A percentile compares a stretch with the other conserved stretches of the same genome.
Conservation (phyloP, 2,329 filamentous ascomycete species). For the Scedosporium boydii region DNA sequence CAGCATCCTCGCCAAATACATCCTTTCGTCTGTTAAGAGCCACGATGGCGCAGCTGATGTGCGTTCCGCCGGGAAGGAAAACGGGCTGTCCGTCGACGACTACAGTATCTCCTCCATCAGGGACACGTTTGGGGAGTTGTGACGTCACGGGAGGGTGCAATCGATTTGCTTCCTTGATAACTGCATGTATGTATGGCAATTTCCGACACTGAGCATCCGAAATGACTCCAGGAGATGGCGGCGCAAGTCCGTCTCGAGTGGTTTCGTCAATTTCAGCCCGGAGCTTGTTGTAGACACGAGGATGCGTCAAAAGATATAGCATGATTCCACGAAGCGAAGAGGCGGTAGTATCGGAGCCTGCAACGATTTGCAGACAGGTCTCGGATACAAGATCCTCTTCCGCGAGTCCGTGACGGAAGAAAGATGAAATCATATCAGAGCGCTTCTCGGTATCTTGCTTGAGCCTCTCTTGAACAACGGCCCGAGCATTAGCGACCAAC, state of each 20-base stretch:
- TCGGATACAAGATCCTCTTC: slow-evolving; percentile 32
- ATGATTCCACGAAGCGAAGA: slow-evolving; percentile 42
- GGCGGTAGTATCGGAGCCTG: slow-evolving; percentile 49
- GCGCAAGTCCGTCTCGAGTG: slow-evolving; percentile 10
- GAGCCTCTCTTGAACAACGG: slow-evolving; percentile 11
- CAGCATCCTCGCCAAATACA: slow-evolving; percentile 24
- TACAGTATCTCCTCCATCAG: slow-evolving; percentile 19
- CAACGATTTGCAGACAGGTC: slow-evolving; percentile 32
- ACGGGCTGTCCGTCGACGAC: slow-evolving; percentile 24
- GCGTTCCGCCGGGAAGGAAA: slow-evolving; percentile 21
- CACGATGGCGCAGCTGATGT: slow-evolving; percentile 23
- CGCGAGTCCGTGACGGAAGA: slow-evolving; percentile 27
- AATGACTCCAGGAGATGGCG: slow-evolving; percentile 24
- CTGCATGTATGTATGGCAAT: slow-evolving; percentile 34
- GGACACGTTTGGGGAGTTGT: slow-evolving; percentile 24
- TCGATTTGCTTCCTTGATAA: slow-evolving; percentile 37
- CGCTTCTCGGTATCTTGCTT: slow-evolving; percentile 12
- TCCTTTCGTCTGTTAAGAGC: slow-evolving; percentile 21
- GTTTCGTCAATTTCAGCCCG: slow-evolving; percentile 30
- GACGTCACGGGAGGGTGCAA: slow-evolving; percentile 26
- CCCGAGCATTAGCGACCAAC: slow-evolving; percentile 31
- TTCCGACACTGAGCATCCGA: slow-evolving; percentile 22
- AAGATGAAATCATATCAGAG: slow-evolving; percentile 42
- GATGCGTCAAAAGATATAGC: slow-evolving; percentile 41
- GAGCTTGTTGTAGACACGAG: slow-evolving; percentile 34